Base-by-base conservation (phyloP, 306 rosid species). In the Bauhinia variegata region DNA sequence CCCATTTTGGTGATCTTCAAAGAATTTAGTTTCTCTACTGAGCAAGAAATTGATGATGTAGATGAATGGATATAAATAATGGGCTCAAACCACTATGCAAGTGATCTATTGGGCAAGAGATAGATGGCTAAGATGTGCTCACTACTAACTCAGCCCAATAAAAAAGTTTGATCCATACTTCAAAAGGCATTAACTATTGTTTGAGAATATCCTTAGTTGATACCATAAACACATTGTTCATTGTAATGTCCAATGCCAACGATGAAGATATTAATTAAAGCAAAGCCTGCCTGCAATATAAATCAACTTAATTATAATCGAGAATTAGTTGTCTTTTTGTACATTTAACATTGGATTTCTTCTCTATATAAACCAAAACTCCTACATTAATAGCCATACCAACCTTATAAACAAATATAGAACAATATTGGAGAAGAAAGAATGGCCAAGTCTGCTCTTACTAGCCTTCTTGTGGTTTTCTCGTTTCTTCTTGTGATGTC, bases 381-480 rank as follows among this genome's bases (percentile, higher is more conserved):
- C 17, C 17, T 0, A 3, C 10, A 0, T 54, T 61, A 5, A 30
- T 37, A 54, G n/a, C 33, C 60, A 56, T 47, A 48, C 41, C 4
- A 42, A 50, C 43, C 39, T 36, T 42, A 18, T 4, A 23, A 32
- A 30, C 14, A 37, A 19, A 53, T 68, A 54, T 38, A 15, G 18
- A 30, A 51, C 33, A 51, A 11, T 7, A 2, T 7, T 33, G 7
- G 7, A 33, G 36, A 41, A 7, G 54, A 41, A 49, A 53, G n/a
- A 55, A 76, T 78, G 82, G 48, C 54, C 1, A 70, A 56, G 70
- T 43, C 61, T 30, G 17, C 39, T 15, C 54, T 18, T 62, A 33
- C 14, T 12, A 50, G 14, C 51, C 50, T 52, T 60, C 55, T 54
- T 44, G 16, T 66, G 14, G 12, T 78, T 15, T 59, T 59, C 54